Evolutionary conservation across 306 rosid species (phyloP).

Genomic region (Trifolium repens): DNA sequence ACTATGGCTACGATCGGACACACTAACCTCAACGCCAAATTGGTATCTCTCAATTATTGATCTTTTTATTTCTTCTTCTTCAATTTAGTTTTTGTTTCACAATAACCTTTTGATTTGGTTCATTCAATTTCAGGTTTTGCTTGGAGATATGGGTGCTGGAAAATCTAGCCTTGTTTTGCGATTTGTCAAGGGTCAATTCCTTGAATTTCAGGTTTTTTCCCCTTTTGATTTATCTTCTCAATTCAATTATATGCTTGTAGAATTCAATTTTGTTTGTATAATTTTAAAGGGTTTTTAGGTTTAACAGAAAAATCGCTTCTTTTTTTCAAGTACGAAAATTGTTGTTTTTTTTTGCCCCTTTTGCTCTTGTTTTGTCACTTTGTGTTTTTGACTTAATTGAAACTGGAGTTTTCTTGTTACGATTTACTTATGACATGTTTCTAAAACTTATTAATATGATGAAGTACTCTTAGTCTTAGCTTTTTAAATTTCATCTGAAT

Average conservation of each 20-base stretch:
- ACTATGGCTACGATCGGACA: constrained; percentile 55
- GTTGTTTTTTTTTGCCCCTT: not conserved
- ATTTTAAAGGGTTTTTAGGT: not conserved
- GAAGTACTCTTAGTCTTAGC: not conserved
- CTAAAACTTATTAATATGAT: constrained; percentile 4
- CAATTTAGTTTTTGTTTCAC: not conserved
- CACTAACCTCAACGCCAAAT: constrained; percentile 57
- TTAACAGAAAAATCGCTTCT: not conserved
- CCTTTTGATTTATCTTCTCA: not conserved
- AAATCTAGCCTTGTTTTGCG: constrained; percentile 64
- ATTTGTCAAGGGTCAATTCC: constrained; percentile 64
- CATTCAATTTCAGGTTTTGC: constrained; percentile 50
- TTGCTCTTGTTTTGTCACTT: not conserved
- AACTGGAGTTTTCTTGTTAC: constrained; percentile 24
- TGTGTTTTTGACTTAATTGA: constrained; percentile 1
- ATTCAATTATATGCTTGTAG: not conserved
- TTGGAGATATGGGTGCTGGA: constrained; percentile 63
- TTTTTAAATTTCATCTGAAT: not conserved
- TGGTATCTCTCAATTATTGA: constrained; percentile 36
- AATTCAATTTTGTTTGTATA: not conserved
- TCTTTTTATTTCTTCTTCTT: not conserved
- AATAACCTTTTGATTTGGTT: not conserved
- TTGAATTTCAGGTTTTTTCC: constrained; percentile 52
- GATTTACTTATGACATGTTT: constrained; percentile 1
- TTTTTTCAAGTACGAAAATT: not conserved